These are phyloP conservation scores for Ascocoryne sarcoides DNA, from an alignment of 2,329 filamentous ascomycete species.

Conservation along the genomic window DNA sequence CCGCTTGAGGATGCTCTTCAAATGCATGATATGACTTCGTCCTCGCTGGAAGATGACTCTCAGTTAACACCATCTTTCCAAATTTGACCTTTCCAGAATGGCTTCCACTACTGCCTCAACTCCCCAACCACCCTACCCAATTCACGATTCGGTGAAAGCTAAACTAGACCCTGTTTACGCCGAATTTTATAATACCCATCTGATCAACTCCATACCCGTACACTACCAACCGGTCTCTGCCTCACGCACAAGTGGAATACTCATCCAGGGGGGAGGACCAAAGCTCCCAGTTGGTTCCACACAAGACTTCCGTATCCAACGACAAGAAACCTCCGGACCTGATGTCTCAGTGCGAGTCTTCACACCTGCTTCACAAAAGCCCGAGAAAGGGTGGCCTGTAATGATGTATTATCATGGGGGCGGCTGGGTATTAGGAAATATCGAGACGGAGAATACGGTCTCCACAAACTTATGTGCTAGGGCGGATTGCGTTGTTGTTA, in stretches of 20 bases:
- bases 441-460: conserved; percentile 48
- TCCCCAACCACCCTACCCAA: conserved; percentile 22
- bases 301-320: conserved; percentile 16
- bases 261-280: conserved; percentile 44
- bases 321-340: conserved; percentile 37
- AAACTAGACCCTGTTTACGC: conserved; percentile 21
- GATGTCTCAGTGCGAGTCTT: conserved; percentile 41
- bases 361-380: conserved; percentile 37
- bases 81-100: no score
- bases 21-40: no score
- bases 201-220: conserved; percentile 33
- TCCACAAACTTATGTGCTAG: conserved; percentile 45
- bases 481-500: conserved; percentile 43
- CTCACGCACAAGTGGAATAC: conserved; percentile 40
- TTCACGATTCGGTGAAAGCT: conserved; percentile 18
- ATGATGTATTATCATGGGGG: conserved; percentile 50
- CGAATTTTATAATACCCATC: conserved; percentile 21
- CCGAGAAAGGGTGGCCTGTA: conserved; percentile 43
- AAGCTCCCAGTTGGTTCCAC: conserved; percentile 34
- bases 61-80: no score
- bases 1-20: no score
- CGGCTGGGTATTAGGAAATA: conserved; percentile 49
- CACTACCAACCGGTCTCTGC: conserved; percentile 44
- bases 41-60: no score
- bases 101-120: conserved; percentile 10